These are phyloP conservation scores for Mycocentrospora acerina DNA, from an alignment of 2,329 filamentous ascomycete genomes.

Conservation along the genomic window DNA sequence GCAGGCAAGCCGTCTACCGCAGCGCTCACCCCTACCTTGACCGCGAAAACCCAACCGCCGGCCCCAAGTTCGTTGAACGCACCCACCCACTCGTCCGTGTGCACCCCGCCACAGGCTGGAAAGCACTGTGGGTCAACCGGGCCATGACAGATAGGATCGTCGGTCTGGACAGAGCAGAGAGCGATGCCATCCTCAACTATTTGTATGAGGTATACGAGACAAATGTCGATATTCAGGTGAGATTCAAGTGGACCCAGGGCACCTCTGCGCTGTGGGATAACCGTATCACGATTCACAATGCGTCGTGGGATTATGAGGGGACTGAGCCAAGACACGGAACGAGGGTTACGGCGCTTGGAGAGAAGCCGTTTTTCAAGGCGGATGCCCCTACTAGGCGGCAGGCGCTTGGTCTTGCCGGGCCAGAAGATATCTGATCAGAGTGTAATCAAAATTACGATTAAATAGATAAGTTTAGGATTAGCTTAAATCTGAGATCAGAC, in stretches of 20 bases:
- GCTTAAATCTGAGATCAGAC: no score
- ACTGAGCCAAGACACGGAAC: constrained; percentile 69
- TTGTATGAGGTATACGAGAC: constrained; percentile 68
- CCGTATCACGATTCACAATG: constrained; percentile 72
- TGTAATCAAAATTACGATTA: no score
- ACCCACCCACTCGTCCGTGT: constrained; percentile 69
- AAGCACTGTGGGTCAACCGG: constrained; percentile 70
- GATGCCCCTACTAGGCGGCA: constrained; percentile 67
- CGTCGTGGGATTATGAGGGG: constrained; percentile 72
- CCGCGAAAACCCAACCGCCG: constrained; percentile 60
- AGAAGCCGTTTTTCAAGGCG: constrained; percentile 68
- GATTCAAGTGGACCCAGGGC: constrained; percentile 69
- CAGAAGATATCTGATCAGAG: constrained; percentile 53
- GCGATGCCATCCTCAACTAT: constrained; percentile 67
- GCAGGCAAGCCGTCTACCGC: constrained; percentile 63
- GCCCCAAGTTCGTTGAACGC: constrained; percentile 67
- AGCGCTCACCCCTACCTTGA: constrained; percentile 70
- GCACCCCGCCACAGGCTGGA: constrained; percentile 74
- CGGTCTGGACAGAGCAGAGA: constrained; percentile 68
- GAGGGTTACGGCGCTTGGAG: constrained; percentile 68
- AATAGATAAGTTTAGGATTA: no score
- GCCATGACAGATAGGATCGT: constrained; percentile 69
- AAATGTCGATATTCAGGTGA: constrained; percentile 70
- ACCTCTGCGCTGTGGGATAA: constrained; percentile 74
- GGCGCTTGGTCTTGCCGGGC: constrained; percentile 64